Evolutionary conservation across 179 eudicot genomes (phyloP).

Genomic region (Beta macrorhiza): DNA sequence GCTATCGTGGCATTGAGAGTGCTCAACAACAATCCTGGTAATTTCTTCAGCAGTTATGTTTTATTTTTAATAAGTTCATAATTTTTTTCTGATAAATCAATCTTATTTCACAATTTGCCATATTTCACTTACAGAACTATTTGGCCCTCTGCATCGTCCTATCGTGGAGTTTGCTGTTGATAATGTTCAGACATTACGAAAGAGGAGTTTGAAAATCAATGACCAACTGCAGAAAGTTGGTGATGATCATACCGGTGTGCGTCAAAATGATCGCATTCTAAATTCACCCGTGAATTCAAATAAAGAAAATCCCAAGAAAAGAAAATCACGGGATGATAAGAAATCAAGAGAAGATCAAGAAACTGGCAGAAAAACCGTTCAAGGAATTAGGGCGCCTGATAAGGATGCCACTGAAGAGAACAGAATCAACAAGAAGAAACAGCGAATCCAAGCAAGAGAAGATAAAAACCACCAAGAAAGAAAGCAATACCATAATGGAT

Average conservation of each 20-base stretch:
- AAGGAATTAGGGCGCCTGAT: constrained; percentile 16
- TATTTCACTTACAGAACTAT: constrained; percentile 48
- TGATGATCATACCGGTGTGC: constrained; percentile 25
- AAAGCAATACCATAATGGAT: constrained; percentile 14
- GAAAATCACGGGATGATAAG: constrained; percentile 40
- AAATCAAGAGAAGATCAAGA: constrained; percentile 25
- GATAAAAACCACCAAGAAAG: constrained; percentile 26
- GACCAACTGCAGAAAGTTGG: constrained; percentile 43
- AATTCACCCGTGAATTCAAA: constrained; percentile 27
- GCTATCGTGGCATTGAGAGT: constrained; percentile 94
- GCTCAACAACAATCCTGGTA: constrained; percentile 97
- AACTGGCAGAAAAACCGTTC: constrained; percentile 19
- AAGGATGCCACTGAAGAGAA: constrained; percentile 32
- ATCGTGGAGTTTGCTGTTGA: constrained; percentile 96
- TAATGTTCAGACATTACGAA: constrained; percentile 71
- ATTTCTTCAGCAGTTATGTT: constrained; percentile 1
- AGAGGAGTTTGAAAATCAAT: constrained; percentile 55
- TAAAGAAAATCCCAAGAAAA: constrained; percentile 41
- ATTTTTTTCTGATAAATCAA: background rate
- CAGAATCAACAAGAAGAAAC: constrained; percentile 36
- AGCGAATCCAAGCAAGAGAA: constrained; percentile 19
- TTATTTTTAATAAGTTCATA: background rate
- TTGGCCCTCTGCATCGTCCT: constrained; percentile 90
- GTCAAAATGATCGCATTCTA: constrained; percentile 28
- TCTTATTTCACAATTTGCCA: background rate